These are phyloP conservation scores for Aspergillus sp. DNA, from an alignment of 2,329 filamentous ascomycete genomes.

Conservation along the genomic window DNA sequence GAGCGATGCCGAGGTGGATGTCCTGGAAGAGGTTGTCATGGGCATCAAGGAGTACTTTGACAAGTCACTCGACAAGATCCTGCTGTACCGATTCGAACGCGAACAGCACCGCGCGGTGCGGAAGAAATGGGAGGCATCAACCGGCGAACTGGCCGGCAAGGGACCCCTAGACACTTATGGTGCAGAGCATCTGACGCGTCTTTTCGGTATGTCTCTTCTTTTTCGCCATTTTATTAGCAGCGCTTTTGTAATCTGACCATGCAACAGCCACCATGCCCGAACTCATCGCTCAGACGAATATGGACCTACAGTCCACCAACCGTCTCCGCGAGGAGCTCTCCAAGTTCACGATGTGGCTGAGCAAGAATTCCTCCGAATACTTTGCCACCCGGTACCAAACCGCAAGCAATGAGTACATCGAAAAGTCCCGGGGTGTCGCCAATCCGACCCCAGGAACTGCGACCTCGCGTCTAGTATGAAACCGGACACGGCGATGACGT, in stretches of 20 bases:
- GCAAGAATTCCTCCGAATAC: slow-evolving; percentile 72
- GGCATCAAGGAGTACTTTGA: slow-evolving; percentile 95
- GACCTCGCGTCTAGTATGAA: slow-evolving; percentile 30
- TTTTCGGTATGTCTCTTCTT: slow-evolving; percentile 67
- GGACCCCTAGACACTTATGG: slow-evolving; percentile 81
- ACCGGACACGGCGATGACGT: background rate
- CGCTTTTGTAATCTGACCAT: too few relatives aligned
- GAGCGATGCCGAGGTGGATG: slow-evolving; percentile 69
- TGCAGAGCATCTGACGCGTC: slow-evolving; percentile 82
- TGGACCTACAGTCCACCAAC: slow-evolving; percentile 88
- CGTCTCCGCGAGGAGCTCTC: slow-evolving; percentile 84
- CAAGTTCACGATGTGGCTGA: slow-evolving; percentile 83
- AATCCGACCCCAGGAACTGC: slow-evolving; percentile 31
- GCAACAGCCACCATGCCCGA: slow-evolving; percentile 79
- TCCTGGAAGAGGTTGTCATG: slow-evolving; percentile 83
- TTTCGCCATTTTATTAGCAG: background rate
- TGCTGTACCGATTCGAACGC: slow-evolving; percentile 93
- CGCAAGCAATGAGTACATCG: slow-evolving; percentile 40
- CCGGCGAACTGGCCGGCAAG: slow-evolving; percentile 67
- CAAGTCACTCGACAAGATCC: slow-evolving; percentile 78
- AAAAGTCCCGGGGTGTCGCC: slow-evolving; percentile 31
- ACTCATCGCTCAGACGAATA: slow-evolving; percentile 93
- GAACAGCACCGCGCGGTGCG: slow-evolving; percentile 79
- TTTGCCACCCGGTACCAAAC: slow-evolving; percentile 56
- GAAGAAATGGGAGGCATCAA: slow-evolving; percentile 64